A percentile compares a stretch with the other conserved stretches of the same genome.
These are phyloP conservation scores for Glonium stellatum DNA, from an alignment of 495 filamentous ascomycete genomes.

Conservation along the genomic window DNA sequence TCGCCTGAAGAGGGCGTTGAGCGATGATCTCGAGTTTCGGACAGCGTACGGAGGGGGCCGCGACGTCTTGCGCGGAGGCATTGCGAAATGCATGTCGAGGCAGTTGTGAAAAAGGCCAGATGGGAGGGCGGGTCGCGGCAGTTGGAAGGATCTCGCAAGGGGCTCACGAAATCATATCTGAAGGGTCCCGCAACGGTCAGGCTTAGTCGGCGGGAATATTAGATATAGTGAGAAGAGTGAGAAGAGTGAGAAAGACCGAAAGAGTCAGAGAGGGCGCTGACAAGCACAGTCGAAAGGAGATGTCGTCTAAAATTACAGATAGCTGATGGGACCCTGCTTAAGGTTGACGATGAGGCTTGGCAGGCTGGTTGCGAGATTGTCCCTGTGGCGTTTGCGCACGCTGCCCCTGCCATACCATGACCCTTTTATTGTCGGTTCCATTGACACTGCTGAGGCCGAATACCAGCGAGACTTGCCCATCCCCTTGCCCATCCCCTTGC, in stretches of 20 bases:
- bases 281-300: no score
- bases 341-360: not conserved
- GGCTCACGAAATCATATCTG: conserved; percentile 12
- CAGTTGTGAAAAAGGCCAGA: conserved; percentile 11
- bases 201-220: not conserved
- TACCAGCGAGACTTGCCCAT: no score
- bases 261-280: no score
- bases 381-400: no score
- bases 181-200: not conserved
- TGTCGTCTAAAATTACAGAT: conserved; percentile 3
- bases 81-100: conserved; percentile 75
- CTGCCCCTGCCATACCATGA: no score
- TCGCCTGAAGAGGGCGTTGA: conserved; percentile 50
- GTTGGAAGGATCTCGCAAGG: conserved; percentile 4
- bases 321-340: not conserved
- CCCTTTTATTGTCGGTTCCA: no score
- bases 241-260: not conserved
- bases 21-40: conserved; percentile 49
- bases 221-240: not conserved
- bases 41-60: conserved; percentile 53
- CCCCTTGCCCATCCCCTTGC: no score
- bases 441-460: no score
- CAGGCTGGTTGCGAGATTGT: not conserved
- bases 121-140: not conserved
- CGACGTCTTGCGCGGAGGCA: conserved; percentile 76